A percentile compares a stretch with the other conserved stretches of the same genome.
phyloP scores from a whole-genome alignment of 306 rosid species.

The Quercus variabilis region DNA sequence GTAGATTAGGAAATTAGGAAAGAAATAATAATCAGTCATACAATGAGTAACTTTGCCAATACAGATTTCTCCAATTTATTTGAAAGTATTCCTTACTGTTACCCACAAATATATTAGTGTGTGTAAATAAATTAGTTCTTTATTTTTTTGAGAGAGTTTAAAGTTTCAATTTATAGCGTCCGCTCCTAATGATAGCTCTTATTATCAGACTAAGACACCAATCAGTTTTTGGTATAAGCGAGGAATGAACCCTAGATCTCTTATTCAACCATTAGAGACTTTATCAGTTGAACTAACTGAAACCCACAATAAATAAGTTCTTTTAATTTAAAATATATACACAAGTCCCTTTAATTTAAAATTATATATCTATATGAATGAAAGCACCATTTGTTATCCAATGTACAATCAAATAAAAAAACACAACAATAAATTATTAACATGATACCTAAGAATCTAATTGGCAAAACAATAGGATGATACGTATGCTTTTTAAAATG shows the following conservation, averaged over 20 bases:
- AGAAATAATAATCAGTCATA: neutral
- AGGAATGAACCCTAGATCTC: too few relatives aligned
- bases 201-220: too few relatives aligned
- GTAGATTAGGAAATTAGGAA: neutral
- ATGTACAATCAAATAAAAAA: neutral
- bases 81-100: neutral
- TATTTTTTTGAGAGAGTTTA: too few relatives aligned
- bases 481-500: neutral
- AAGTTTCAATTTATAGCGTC: too few relatives aligned
- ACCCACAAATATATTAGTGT: neutral
- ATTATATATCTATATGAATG: too few relatives aligned
- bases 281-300: too few relatives aligned
- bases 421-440: neutral
- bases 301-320: neutral
- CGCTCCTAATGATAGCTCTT: accelerated
- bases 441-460: neutral
- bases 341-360: too few relatives aligned
- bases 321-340: neutral
- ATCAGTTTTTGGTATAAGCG: too few relatives aligned
- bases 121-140: neutral
- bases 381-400: neutral
- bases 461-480: neutral
- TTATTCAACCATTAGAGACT: too few relatives aligned
- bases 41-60: neutral
- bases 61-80: neutral